A percentile compares a stretch with the other conserved stretches of the same genome.
Conservation (phyloP, 441 rosid species). For the Pelargonium myrrhifolium region DNA sequence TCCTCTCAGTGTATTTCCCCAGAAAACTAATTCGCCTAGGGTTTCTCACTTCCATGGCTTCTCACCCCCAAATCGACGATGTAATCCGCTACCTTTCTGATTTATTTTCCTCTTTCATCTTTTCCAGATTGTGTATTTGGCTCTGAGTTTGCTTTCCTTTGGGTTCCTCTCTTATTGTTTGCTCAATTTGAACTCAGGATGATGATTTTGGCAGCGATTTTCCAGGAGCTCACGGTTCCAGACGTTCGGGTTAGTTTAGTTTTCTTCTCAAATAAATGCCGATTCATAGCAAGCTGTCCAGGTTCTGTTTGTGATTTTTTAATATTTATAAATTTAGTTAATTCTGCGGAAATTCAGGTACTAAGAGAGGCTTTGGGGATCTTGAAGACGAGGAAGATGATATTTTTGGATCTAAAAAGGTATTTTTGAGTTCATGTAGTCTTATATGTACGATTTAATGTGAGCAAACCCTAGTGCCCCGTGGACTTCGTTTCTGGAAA, state of each 20-base stretch:
- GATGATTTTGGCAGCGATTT: slow-evolving; percentile 89
- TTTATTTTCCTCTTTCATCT: background rate
- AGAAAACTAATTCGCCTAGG: slow-evolving; percentile 28
- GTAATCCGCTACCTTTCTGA: slow-evolving; percentile 23
- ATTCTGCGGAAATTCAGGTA: slow-evolving; percentile 31
- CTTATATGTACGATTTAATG: background rate
- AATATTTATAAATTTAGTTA: background rate
- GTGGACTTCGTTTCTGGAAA: background rate
- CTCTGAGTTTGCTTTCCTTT: background rate
- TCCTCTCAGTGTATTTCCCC: background rate
- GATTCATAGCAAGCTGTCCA: background rate
- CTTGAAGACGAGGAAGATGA: slow-evolving; percentile 93
- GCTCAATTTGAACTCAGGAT: slow-evolving; percentile 31
- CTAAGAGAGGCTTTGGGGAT: slow-evolving; percentile 76
- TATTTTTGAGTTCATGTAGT: slow-evolving; percentile 7
- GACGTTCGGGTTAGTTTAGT: slow-evolving; percentile 47
- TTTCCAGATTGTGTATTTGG: background rate
- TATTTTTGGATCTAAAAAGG: slow-evolving; percentile 78
- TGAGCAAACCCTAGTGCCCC: slow-evolving; percentile 4
- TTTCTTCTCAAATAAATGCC: background rate
- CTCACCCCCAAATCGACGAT: slow-evolving; percentile 47
- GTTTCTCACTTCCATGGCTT: slow-evolving; percentile 45
- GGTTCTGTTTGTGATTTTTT: background rate
- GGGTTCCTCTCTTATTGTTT: slow-evolving; percentile 10
- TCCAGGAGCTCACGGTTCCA: slow-evolving; percentile 36